Conservation (phyloP, 148 eudicot genomes). For the Silene latifolia region DNA sequence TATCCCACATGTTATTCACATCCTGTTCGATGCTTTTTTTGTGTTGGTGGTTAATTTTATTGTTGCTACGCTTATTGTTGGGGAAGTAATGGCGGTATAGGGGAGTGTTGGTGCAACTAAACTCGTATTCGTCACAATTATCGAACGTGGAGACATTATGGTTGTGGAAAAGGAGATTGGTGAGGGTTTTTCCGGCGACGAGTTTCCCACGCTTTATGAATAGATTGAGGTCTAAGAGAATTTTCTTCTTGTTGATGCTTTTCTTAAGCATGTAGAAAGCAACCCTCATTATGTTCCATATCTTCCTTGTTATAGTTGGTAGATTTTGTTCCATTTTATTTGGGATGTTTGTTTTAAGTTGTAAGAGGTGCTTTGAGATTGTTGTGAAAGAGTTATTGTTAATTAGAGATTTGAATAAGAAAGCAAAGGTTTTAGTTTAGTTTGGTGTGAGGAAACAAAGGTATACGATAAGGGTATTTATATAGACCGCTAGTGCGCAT, state of each 20-base stretch:
- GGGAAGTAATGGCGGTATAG: constrained; percentile 25
- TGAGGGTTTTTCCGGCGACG: constrained; percentile 16
- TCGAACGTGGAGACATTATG: background rate
- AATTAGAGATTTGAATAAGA: background rate
- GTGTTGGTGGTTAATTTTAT: background rate
- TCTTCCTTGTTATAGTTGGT: constrained; percentile 36
- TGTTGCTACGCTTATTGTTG: constrained; percentile 6
- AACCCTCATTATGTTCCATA: constrained; percentile 39
- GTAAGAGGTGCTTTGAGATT: background rate
- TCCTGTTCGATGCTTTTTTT: constrained; percentile 5
- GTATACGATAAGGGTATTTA: constrained; percentile 6
- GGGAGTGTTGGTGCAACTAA: constrained; percentile 74
- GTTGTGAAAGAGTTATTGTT: background rate
- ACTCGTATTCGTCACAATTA: constrained; percentile 47
- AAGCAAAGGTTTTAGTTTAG: background rate
- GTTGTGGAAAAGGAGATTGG: constrained; percentile 18
- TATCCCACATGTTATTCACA: constrained; percentile 24
- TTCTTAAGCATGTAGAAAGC: constrained; percentile 50
- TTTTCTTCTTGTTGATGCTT: constrained; percentile 45
- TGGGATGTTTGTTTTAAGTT: background rate
- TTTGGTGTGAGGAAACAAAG: background rate
- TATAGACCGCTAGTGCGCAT: constrained; percentile 4
- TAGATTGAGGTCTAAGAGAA: constrained; percentile 38
- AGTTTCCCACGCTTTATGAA: constrained; percentile 20
- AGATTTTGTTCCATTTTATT: constrained; percentile 44